Evolutionary conservation across 257 asterid genomes (phyloP), one percentile per base, ranked within the genome.

Genomic region (Leptodermis oblonga): DNA sequence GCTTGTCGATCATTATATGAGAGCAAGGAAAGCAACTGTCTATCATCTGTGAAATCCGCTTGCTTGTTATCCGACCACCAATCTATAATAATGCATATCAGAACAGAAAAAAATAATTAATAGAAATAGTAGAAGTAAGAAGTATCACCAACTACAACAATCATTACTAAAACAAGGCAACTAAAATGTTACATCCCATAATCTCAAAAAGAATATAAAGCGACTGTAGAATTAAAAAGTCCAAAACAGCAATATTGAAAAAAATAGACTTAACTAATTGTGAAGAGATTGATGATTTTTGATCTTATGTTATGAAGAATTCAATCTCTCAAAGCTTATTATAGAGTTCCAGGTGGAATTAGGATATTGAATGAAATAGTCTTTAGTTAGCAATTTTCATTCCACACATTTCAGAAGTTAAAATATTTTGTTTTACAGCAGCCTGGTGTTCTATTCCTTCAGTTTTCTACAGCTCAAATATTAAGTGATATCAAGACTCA

Each of bases 11-110:
- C 96, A 93, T 80, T 62, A 93, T 83, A 81, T 84, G 86, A 2
- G 95, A 76, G 81, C 86, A 83, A 65, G 99, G 96, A 68, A 77
- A 77, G 77, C 86, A 82, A 62, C 73, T 68, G 76, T 88, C 95
- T 71, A 93, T 74, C 96, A 90, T 83, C 74, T 93, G 84, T 72
- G 96, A 79, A 70, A 93, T 81, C 41, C 96, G 89, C 72, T 84
- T 84, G 72, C 99, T 95, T 30, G 96, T 91, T 77, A 90, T 82
- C 75, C 96, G 90, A 69, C 99, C 88, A 75, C 99, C 99, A 71
- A 93, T 82, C 99, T 93, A 90, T 74, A 69, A 69, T 18, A 69
- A 71, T 22, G 26, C 63, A 36, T 61, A 25, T 66, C 58, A 48
- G 25, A n/a, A 69, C 20, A 69, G 28, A 11, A 42, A 51, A n/a